Base-by-base conservation (phyloP, 2,329 filamentous ascomycete species). In the Atkinsonella hypoxylon region DNA sequence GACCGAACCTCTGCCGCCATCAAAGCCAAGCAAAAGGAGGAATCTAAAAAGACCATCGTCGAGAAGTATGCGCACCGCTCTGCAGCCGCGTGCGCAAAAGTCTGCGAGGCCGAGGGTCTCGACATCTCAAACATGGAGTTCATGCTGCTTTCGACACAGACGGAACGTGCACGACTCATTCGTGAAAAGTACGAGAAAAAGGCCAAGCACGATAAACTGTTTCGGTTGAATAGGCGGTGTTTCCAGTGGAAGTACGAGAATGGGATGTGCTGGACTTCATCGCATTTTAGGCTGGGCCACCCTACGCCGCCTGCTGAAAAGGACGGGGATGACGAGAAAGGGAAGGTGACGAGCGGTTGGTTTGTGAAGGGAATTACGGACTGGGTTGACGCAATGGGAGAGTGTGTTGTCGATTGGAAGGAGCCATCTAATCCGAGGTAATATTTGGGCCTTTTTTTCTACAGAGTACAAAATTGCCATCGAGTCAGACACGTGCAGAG, bases 211-310 rank as follows among this genome's bases (percentile, higher is more conserved):
- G 52, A 54, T 30, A 53, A 59, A 34, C 51, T 45, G 8, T 63
- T 62, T 46, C 62, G 66, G 53, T 59, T 61, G 38, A 60, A 64
- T 45, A 63, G 65, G 17, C 63, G 61, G 26, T 75, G 72, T 55
- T 75, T 74, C 62, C 71, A 74, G 56, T 74, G 72, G 64, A 65
- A 68, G 7, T 74, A 68, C 60, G 65, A 70, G 53, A 61, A 70
- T 12, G 70, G 70, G 36, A 61, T 66, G 8, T 75, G 72, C 60
- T 73, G 70, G 55, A 69, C 68, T 1, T 56, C 65, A 49, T 64
- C 59, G 51, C 71, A 66, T 55, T 73, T 75, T 59, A 70, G 70
- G 57, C 61, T 73, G 4, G 72, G 72, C 30, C 59, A 63, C 36
- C 70, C 71, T 10, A 64, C 59, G 31, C 58, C 54, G 10, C 26